Percentiles rank a stretch among this genome's conserved stretches.
Evolutionary conservation across 768 basidiomycete genomes (phyloP).

Genomic region (Tephrocybe sp.): DNA sequence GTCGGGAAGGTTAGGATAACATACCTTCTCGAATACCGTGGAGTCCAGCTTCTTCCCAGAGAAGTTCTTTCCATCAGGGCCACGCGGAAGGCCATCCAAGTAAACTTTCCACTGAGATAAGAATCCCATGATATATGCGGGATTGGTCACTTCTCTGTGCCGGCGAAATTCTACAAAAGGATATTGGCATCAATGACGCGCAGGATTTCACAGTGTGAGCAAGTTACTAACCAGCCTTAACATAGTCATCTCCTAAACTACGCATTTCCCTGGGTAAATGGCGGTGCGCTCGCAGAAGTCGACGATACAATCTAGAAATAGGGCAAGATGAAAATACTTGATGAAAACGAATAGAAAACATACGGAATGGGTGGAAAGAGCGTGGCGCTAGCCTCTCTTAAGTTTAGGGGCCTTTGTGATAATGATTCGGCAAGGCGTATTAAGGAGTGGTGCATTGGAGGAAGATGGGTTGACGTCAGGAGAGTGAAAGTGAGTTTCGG

Average conservation of each 20-base stretch:
- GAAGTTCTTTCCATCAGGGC: slow-evolving; percentile 44
- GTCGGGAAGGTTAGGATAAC: slow-evolving; percentile 6
- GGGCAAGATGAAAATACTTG: not conserved
- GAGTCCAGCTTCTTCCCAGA: slow-evolving; percentile 67
- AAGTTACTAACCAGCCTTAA: slow-evolving; percentile 62
- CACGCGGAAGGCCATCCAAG: slow-evolving; percentile 65
- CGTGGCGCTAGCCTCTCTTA: slow-evolving; percentile 60
- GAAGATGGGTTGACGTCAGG: not conserved
- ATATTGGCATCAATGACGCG: not conserved
- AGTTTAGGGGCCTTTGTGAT: slow-evolving; percentile 52
- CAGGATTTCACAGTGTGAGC: not conserved
- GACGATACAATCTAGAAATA: slow-evolving; percentile 66
- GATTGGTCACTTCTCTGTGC: slow-evolving; percentile 78
- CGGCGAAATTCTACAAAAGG: slow-evolving; percentile 75
- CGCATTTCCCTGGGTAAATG: slow-evolving; percentile 75
- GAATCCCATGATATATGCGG: slow-evolving; percentile 91
- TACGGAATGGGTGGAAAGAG: slow-evolving; percentile 86
- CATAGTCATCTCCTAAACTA: slow-evolving; percentile 79
- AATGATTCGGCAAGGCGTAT: slow-evolving; percentile 54
- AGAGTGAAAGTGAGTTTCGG: not conserved
- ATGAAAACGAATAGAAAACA: slow-evolving; percentile 22
- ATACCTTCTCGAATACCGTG: slow-evolving; percentile 73
- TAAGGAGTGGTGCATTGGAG: slow-evolving; percentile 37
- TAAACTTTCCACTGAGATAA: slow-evolving; percentile 95
- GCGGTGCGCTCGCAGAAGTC: slow-evolving; percentile 78